These are phyloP conservation scores for Penicillium arizonense DNA, from an alignment of 495 filamentous ascomycete species.

Conservation along the genomic window DNA sequence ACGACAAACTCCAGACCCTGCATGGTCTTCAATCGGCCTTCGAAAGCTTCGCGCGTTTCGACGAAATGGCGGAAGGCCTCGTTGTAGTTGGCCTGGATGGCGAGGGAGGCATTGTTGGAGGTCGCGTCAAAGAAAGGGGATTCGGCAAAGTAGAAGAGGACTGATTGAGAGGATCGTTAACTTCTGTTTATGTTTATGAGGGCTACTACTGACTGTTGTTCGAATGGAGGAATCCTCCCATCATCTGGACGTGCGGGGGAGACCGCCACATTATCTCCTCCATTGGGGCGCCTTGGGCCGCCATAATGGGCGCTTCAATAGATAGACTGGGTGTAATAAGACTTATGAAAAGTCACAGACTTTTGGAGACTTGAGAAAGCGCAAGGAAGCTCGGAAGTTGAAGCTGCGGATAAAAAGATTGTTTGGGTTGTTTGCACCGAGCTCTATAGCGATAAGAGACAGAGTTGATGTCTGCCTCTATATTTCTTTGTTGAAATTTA, in stretches of 20 bases:
- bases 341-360: not conserved
- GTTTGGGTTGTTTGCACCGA: constrained; percentile 41
- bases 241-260: constrained; percentile 56
- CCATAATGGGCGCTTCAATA: constrained; percentile 21
- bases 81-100: constrained; percentile 73
- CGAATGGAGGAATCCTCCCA: constrained; percentile 54
- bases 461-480: not conserved
- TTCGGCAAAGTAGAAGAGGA: constrained; percentile 86
- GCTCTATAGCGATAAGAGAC: not conserved
- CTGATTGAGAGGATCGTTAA: constrained; percentile 21
- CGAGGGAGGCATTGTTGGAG: constrained; percentile 81
- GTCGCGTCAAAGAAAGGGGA: constrained; percentile 90
- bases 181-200: not conserved
- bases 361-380: not conserved
- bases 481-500: not conserved
- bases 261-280: constrained; percentile 79
- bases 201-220: constrained; percentile 41
- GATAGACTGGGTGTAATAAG: not conserved
- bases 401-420: constrained; percentile 19
- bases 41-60: constrained; percentile 73
- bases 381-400: constrained; percentile 1
- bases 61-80: constrained; percentile 61
- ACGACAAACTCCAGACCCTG: constrained; percentile 81
- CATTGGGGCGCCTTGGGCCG: constrained; percentile 57
- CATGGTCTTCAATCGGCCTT: constrained; percentile 72